Evolutionary conservation across 352 stramenopile species (phyloP).

Genomic region (Pythium rhizo-oryzae): DNA sequence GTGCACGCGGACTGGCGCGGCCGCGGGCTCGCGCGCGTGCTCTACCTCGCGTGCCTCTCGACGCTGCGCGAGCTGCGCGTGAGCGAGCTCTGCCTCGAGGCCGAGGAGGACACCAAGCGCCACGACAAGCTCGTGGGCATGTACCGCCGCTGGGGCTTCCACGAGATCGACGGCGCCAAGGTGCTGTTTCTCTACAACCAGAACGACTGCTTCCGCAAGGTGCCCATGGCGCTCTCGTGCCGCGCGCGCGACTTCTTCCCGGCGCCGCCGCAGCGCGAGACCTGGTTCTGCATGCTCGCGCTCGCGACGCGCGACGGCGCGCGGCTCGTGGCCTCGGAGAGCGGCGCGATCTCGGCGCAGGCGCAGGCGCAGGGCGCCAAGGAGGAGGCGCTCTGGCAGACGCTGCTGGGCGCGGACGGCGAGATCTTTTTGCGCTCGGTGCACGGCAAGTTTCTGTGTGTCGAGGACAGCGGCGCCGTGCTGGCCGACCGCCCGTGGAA

Average conservation of each 20-base stretch:
- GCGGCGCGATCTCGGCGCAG: conserved; percentile 48
- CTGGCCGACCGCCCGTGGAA: conserved; percentile 69
- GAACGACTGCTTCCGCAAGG: conserved; percentile 84
- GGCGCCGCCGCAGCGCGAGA: conserved; percentile 39
- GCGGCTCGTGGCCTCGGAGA: conserved; percentile 68
- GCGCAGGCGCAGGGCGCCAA: conserved; percentile 10
- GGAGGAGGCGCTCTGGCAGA: conserved; percentile 72
- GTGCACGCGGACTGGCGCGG: conserved; percentile 73
- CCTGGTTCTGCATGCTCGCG: conserved; percentile 82
- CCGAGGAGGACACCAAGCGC: conserved; percentile 39
- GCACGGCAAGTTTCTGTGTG: conserved; percentile 86
- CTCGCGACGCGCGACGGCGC: conserved; percentile 66
- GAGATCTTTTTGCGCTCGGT: conserved; percentile 75
- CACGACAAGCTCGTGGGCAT: conserved; percentile 64
- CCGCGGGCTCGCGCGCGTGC: conserved; percentile 68
- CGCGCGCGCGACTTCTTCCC: conserved; percentile 48
- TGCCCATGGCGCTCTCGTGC: conserved; percentile 71
- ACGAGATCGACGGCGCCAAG: conserved; percentile 52
- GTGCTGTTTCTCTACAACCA: conserved; percentile 86
- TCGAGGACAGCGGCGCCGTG: conserved; percentile 74
- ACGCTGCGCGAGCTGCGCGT: conserved; percentile 65
- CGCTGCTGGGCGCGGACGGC: conserved; percentile 51
- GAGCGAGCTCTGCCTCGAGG: conserved; percentile 32
- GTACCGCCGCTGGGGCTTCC: conserved; percentile 76
- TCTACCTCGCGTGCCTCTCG: conserved; percentile 73